Base-by-base conservation (phyloP, 257 asterid species). In the Mitragyna speciosa region DNA sequence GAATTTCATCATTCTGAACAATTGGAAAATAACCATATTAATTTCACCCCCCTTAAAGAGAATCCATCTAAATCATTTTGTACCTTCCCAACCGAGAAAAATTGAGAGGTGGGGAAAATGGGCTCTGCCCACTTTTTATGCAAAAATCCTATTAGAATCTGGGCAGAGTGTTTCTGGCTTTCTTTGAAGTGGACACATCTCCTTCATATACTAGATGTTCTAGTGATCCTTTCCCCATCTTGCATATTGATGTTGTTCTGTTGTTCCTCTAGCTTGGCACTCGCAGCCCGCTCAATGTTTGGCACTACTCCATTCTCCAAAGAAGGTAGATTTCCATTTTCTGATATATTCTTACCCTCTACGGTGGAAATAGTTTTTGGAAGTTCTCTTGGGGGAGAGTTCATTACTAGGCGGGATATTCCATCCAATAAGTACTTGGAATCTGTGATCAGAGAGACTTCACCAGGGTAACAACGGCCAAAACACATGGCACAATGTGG, bases 381-480 rank as follows among this genome's bases (percentile, higher is more conserved):
- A 67, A 82, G 85, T 80, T 87, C 95, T 87, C 94, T 88, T 3
- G 92, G 80, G 51, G 91, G 88, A 59, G 95, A 85, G 75, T 92
- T 86, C 26, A 88, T 90, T 75, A 93, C 58, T 70, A 93, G 86
- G 30, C 97, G 91, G 59, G 68, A 73, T 69, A 95, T 82, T 70
- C 97, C 97, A 15, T 92, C 95, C 59, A 90, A 95, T 33, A 87
- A 83, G 87, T 79, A 90, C 88, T 87, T 91, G 79, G 96, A 89
- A 84, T 93, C 97, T 31, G 89, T 75, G 70, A 95, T 87, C 69
- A 93, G 86, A 82, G 90, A 65, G 77, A 95, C 90, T 73, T 97
- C 97, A 59, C 95, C 98, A 2, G 89, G 91, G 90, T 91, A 95
- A 85, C 99, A 95, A 36, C 98, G 97, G 17, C 94, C 92, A 70